These are phyloP conservation scores for Lolium rigidum DNA, from an alignment of 176 grass and related monocot species.

Conservation along the genomic window DNA sequence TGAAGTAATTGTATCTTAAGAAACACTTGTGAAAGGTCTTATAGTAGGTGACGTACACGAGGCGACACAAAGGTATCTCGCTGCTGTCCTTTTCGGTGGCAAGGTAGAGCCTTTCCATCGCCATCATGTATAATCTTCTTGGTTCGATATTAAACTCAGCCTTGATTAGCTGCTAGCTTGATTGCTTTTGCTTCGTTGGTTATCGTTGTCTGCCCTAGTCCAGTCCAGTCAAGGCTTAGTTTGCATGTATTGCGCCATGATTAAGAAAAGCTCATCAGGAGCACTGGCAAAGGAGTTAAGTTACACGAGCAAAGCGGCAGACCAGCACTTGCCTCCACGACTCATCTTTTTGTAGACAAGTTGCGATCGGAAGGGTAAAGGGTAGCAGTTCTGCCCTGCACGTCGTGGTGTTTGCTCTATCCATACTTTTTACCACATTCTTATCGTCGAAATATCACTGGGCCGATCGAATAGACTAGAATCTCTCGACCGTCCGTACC, in stretches of 20 bases:
- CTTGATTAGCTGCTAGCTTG: too few relatives aligned
- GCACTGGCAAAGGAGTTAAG: not conserved
- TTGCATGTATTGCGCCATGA: not conserved
- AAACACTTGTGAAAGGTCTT: too few relatives aligned
- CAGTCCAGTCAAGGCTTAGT: not conserved
- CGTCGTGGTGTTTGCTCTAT: not conserved
- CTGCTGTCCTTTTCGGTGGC: not conserved
- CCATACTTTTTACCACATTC: not conserved
- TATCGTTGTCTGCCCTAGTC: not conserved
- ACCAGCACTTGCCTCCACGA: constrained; percentile 26
- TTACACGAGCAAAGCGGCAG: constrained; percentile 22
- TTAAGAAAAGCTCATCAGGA: constrained; percentile 5
- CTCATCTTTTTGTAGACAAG: not conserved
- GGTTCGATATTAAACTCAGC: too few relatives aligned
- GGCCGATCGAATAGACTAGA: not conserved
- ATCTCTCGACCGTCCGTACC: not conserved
- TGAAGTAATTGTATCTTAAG: too few relatives aligned
- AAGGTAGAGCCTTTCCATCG: not conserved
- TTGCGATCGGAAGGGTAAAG: constrained; percentile 34
- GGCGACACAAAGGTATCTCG: constrained; percentile 32
- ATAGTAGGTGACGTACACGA: not conserved
- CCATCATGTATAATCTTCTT: not conserved
- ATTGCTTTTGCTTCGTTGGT: not conserved
- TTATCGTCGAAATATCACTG: not conserved
- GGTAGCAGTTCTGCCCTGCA: not conserved